These are phyloP conservation scores for Ophiostoma tasmaniense DNA, from an alignment of 2,329 filamentous ascomycete genomes.

Conservation along the genomic window DNA sequence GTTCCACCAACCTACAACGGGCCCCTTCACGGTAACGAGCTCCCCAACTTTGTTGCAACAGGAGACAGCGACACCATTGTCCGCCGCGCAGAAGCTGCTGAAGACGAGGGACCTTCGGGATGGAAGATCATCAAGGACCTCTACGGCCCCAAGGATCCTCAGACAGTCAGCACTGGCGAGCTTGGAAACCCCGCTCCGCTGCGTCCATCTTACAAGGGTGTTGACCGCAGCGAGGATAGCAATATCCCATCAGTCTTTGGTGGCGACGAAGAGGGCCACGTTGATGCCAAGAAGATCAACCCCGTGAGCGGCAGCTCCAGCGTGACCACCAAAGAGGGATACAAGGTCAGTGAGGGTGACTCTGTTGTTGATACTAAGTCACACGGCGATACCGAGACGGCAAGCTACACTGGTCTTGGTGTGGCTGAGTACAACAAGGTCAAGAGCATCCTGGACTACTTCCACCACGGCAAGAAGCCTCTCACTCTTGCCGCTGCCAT, in stretches of 20 bases:
- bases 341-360: not conserved
- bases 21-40: not conserved
- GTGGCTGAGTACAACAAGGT: not conserved
- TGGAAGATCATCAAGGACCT: not conserved
- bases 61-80: not conserved
- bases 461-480: constrained; percentile 3
- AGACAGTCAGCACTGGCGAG: not conserved
- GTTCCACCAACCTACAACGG: not conserved
- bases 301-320: not conserved
- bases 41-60: not conserved
- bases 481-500: not conserved
- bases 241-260: not conserved
- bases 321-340: not conserved
- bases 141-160: not conserved
- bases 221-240: not conserved
- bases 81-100: not conserved
- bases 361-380: not conserved
- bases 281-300: not conserved
- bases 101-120: not conserved
- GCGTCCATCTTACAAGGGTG: not conserved
- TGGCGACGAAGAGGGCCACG: not conserved
- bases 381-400: not conserved
- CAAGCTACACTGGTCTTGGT: not conserved
- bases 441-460: not conserved
- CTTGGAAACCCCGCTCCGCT: not conserved